Conservation (phyloP, 768 basidiomycete species). For the Tremella fuciformis region DNA sequence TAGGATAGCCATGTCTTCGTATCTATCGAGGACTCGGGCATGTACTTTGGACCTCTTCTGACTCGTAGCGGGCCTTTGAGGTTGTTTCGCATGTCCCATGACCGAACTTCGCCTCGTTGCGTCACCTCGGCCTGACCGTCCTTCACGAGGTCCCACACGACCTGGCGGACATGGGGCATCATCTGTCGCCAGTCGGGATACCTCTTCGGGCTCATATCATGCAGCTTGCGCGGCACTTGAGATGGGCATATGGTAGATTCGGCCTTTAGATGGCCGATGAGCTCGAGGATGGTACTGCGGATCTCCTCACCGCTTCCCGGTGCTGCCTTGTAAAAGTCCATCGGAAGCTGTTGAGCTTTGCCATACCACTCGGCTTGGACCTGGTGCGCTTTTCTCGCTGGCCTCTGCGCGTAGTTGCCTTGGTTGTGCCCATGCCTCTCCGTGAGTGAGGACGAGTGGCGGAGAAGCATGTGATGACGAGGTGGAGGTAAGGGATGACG, state of each 20-base stretch:
- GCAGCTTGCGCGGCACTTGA: constrained; percentile 32
- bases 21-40: neutral
- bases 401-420: too few relatives aligned
- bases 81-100: constrained; percentile 19
- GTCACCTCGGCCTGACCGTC: constrained; percentile 32
- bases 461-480: too few relatives aligned
- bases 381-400: too few relatives aligned
- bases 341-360: too few relatives aligned
- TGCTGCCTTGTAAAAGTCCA: too few relatives aligned
- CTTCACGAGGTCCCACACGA: constrained; percentile 35
- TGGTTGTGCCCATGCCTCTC: too few relatives aligned
- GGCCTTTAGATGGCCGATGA: neutral
- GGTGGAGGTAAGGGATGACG: too few relatives aligned
- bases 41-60: constrained; percentile 7
- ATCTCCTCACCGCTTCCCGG: neutral
- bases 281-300: neutral
- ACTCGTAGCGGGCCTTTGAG: constrained; percentile 43
- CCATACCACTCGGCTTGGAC: too few relatives aligned
- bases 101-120: constrained; percentile 30
- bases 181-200: constrained; percentile 40
- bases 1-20: neutral
- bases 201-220: constrained; percentile 10
- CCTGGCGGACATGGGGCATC: constrained; percentile 37
- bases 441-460: too few relatives aligned
- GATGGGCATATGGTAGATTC: constrained; percentile 40